A percentile compares a stretch with the other conserved stretches of the same genome.
These are phyloP conservation scores for Calocybe indica DNA, from an alignment of 768 basidiomycete species.

Conservation along the genomic window DNA sequence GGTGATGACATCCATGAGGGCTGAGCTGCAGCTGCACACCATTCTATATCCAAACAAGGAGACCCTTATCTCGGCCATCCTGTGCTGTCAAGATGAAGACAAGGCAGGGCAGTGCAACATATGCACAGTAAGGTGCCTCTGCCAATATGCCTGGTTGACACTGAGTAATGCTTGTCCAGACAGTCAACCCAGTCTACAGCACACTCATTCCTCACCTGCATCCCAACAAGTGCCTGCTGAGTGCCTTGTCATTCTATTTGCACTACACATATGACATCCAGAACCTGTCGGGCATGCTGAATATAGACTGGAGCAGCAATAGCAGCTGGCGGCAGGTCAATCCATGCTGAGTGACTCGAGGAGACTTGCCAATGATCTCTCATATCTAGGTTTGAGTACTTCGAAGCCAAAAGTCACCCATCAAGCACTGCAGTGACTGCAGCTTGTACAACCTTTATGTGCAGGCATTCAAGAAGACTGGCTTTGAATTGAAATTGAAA, in stretches of 20 bases:
- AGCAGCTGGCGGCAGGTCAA: constrained; percentile 20
- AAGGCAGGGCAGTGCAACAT: constrained; percentile 16
- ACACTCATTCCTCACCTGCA: constrained; percentile 20
- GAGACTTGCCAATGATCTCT: neutral
- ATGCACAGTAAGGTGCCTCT: constrained; percentile 12
- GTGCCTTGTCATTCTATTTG: constrained; percentile 19
- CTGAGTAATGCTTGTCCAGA: constrained; percentile 6
- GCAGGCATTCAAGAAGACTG: constrained; percentile 10
- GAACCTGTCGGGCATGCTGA: constrained; percentile 7
- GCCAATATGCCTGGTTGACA: too few species aligned
- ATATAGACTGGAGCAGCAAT: constrained; percentile 21
- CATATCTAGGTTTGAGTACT: constrained; percentile 12
- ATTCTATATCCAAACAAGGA: constrained; percentile 17
- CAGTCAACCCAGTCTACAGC: constrained; percentile 21
- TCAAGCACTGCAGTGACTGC: constrained; percentile 13
- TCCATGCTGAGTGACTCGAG: neutral
- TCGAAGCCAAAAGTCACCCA: constrained; percentile 11
- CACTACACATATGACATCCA: constrained; percentile 20
- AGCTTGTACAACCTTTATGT: constrained; percentile 18
- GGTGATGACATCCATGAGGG: constrained; percentile 21
- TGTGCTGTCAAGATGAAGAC: constrained; percentile 22
- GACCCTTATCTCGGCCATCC: constrained; percentile 11
- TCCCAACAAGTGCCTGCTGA: constrained; percentile 19
- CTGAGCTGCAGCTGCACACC: constrained; percentile 19
- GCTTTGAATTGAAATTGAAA: constrained; percentile 14